These are phyloP conservation scores for Parsonsia alboflavescens DNA, from an alignment of 257 asterid species.

Conservation along the genomic window DNA sequence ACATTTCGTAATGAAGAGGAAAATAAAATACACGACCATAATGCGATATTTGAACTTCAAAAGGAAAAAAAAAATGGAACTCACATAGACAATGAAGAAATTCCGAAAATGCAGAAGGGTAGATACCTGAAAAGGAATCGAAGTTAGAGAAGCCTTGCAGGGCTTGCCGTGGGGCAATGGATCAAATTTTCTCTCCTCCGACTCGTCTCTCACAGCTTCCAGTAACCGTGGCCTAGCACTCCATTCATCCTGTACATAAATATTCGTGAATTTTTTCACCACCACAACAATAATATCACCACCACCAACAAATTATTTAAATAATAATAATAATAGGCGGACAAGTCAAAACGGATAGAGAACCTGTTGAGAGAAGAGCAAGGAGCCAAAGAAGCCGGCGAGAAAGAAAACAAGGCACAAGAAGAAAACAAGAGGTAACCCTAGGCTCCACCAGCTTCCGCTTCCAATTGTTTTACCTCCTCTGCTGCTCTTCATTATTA, in stretches of 20 bases:
- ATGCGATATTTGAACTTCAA: background rate
- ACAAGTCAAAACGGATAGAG: background rate
- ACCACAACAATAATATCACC: background rate
- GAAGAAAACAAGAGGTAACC: constrained; percentile 57
- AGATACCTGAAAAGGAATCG: constrained; percentile 72
- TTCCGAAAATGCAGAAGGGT: background rate
- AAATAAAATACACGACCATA: background rate
- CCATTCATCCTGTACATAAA: constrained; percentile 24
- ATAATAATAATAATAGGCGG: background rate
- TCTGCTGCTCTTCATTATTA: constrained; percentile 37
- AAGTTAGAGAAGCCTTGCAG: constrained; percentile 48
- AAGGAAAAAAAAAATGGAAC: no score
- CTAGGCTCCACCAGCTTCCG: constrained; percentile 42
- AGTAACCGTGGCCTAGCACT: constrained; percentile 31
- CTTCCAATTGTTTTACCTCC: constrained; percentile 43
- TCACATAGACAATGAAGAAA: background rate
- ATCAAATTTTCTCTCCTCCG: constrained; percentile 28
- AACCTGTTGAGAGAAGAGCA: constrained; percentile 74
- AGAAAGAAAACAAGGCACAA: constrained; percentile 75
- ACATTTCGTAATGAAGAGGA: background rate
- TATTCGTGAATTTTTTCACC: background rate
- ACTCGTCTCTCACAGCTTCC: constrained; percentile 35
- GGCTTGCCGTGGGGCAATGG: constrained; percentile 58
- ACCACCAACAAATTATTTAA: background rate
- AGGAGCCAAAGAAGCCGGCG: constrained; percentile 75